phyloP scores from a whole-genome alignment of 2,329 filamentous ascomycete genomes.

The Penicillium brasilianum region DNA sequence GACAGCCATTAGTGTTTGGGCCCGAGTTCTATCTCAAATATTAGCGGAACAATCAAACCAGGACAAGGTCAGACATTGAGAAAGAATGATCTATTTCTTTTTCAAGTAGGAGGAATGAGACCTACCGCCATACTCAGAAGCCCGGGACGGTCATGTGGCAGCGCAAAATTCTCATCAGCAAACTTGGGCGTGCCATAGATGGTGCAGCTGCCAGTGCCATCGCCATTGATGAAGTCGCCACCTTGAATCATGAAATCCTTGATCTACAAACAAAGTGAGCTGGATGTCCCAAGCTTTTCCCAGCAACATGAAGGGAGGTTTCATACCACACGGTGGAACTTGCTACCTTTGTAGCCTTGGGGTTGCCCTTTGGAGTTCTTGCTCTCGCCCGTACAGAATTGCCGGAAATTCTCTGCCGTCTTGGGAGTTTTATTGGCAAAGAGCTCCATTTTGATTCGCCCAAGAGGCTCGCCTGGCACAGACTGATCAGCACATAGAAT shows the following conservation, averaged over 20 bases:
- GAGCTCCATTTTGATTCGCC: constrained; percentile 87
- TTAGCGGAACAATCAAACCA: background rate
- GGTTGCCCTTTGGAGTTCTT: constrained; percentile 77
- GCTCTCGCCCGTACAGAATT: constrained; percentile 93
- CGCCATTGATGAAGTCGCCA: constrained; percentile 91
- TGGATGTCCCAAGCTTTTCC: background rate
- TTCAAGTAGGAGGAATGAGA: constrained; percentile 25
- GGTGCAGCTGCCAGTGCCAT: constrained; percentile 84
- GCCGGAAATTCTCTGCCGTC: constrained; percentile 95
- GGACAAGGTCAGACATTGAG: background rate
- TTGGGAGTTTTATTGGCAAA: constrained; percentile 83
- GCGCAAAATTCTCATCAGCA: constrained; percentile 84
- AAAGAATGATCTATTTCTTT: background rate
- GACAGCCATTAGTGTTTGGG: constrained; percentile 88
- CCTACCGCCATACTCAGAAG: constrained; percentile 91
- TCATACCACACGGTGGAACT: constrained; percentile 88
- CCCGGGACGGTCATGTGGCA: constrained; percentile 79
- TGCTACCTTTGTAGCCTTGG: constrained; percentile 92
- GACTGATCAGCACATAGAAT: background rate
- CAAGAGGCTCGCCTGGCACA: constrained; percentile 75
- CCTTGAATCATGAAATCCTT: constrained; percentile 98
- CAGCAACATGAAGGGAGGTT: constrained; percentile 4
- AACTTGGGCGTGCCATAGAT: constrained; percentile 89
- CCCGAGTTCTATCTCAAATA: constrained; percentile 74
- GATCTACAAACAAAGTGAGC: constrained; percentile 63